Evolutionary conservation across 768 basidiomycete species (phyloP).

Genomic region (Chalciporus pseudorubinellus): DNA sequence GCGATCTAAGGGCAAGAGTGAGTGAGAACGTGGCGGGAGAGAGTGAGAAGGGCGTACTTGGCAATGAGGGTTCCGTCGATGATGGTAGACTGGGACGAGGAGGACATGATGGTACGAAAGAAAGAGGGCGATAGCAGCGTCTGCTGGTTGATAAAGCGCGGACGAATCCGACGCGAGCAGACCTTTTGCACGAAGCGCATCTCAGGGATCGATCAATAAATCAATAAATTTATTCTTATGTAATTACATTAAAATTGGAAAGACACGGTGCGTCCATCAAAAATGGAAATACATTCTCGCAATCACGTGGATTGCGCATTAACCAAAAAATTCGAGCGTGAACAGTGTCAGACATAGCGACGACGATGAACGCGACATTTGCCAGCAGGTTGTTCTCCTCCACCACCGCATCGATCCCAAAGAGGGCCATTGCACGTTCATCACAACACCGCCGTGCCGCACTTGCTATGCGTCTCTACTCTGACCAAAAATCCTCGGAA

Average conservation of each 20-base stretch:
- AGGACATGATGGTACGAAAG: slow-evolving; percentile 34
- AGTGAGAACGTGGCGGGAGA: slow-evolving; percentile 12
- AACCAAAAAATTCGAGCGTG: slow-evolving; percentile 6
- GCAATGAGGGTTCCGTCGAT: slow-evolving; percentile 87
- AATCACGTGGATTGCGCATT: slow-evolving; percentile 22
- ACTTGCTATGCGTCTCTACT: slow-evolving; percentile 49
- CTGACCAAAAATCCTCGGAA: slow-evolving; percentile 46
- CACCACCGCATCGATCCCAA: slow-evolving; percentile 57
- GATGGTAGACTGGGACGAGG: slow-evolving; percentile 47
- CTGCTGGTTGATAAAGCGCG: slow-evolving; percentile 5
- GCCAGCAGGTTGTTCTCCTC: slow-evolving; percentile 55
- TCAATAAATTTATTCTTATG: neutral
- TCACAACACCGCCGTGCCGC: slow-evolving; percentile 27
- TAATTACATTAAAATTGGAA: neutral
- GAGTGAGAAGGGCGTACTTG: slow-evolving; percentile 51
- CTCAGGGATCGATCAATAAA: neutral
- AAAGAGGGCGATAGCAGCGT: slow-evolving; percentile 3
- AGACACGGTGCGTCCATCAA: too few species aligned
- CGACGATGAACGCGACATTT: slow-evolving; percentile 50
- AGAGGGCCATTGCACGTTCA: slow-evolving; percentile 44
- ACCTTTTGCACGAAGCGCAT: neutral
- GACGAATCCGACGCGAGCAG: neutral
- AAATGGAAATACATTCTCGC: neutral
- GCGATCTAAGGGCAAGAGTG: slow-evolving; percentile 50
- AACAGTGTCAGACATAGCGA: slow-evolving; percentile 1